phyloP scores from a whole-genome alignment of 768 basidiomycete genomes.

The Leccinum arenicola region DNA sequence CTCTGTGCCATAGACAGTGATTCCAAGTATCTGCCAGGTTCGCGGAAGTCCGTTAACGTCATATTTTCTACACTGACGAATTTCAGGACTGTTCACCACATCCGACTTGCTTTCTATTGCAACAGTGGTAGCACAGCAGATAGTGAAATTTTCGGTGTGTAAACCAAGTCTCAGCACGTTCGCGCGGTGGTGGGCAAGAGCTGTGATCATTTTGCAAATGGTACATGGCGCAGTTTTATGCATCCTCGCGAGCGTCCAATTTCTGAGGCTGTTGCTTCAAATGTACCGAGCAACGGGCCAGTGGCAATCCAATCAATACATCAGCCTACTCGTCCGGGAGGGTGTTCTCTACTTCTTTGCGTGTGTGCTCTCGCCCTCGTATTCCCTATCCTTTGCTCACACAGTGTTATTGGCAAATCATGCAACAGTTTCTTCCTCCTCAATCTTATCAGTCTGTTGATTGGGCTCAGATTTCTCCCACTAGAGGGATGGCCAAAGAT shows the following conservation, averaged over 20 bases:
- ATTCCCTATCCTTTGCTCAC: not conserved
- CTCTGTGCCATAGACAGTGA: not conserved
- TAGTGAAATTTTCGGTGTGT: not conserved
- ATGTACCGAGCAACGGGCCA: not conserved
- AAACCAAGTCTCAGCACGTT: accelerated
- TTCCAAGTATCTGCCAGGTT: not conserved
- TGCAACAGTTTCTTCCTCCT: not conserved
- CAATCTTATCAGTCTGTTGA: not conserved
- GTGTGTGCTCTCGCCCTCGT: not conserved
- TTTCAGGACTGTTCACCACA: not conserved
- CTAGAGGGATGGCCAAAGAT: not conserved
- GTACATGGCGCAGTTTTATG: not conserved
- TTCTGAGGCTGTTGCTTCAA: not conserved
- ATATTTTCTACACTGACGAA: not conserved
- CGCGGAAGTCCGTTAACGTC: not conserved
- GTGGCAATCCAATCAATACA: not conserved
- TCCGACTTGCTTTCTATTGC: not conserved
- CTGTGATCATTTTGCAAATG: not conserved
- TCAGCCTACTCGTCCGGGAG: not conserved
- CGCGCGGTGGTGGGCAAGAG: not conserved
- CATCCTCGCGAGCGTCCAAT: not conserved
- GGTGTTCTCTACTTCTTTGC: not conserved
- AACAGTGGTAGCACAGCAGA: not conserved
- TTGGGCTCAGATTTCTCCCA: not conserved
- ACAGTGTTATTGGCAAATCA: not conserved